These are phyloP conservation scores for Botryococcus braunii DNA, from an alignment of 163 green algal species.

Conservation along the genomic window DNA sequence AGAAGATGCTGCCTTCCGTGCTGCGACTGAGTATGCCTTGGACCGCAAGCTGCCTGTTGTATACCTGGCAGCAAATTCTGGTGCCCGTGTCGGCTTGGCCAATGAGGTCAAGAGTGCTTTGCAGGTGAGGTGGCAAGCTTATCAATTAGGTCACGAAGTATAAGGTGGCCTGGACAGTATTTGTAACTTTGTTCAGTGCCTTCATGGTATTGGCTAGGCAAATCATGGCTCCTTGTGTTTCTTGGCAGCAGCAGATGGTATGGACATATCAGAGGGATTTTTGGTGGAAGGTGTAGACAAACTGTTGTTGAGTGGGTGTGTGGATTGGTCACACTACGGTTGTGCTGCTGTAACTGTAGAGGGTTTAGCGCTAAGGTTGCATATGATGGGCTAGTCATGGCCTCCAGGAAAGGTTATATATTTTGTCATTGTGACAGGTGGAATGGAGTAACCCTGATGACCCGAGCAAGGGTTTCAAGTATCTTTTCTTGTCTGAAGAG, in stretches of 20 bases:
- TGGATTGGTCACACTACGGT: no score
- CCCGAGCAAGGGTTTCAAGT: constrained; percentile 73
- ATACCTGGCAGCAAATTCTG: constrained; percentile 94
- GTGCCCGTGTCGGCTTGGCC: constrained; percentile 80
- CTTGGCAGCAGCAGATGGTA: no score
- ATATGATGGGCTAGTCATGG: no score
- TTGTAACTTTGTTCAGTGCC: background rate
- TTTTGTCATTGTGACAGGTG: constrained; percentile 38
- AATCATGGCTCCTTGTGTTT: no score
- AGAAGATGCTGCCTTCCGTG: constrained; percentile 89
- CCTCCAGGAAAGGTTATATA: background rate
- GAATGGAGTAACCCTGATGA: constrained; percentile 59
- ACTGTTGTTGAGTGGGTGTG: no score
- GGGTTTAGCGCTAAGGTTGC: no score
- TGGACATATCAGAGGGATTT: no score
- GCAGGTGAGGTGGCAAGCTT: constrained; percentile 27
- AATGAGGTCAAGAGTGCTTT: constrained; percentile 66
- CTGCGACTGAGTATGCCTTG: constrained; percentile 62
- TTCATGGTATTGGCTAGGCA: no score
- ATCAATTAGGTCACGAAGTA: background rate
- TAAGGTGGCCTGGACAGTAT: background rate
- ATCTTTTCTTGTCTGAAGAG: constrained; percentile 84
- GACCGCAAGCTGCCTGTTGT: constrained; percentile 75
- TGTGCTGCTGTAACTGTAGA: no score
- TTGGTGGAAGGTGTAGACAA: no score